These are phyloP conservation scores for Vachellia pachyceras DNA, from an alignment of 306 rosid genomes.

Conservation along the genomic window DNA sequence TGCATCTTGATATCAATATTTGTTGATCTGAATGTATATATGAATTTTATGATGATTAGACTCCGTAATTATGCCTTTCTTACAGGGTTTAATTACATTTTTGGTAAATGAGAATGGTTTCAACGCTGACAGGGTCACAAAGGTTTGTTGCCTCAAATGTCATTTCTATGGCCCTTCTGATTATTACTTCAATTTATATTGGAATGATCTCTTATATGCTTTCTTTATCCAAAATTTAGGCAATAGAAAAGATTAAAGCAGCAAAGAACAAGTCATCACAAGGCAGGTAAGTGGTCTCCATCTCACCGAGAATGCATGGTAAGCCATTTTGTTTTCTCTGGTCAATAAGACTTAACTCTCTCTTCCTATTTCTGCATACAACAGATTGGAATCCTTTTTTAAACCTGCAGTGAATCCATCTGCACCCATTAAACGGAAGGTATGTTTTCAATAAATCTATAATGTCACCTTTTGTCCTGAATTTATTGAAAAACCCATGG, in stretches of 20 bases:
- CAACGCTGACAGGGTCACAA: conserved; percentile 85
- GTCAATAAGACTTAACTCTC: conserved; percentile 28
- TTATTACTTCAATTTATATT: conserved; percentile 35
- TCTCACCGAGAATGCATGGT: conserved; percentile 15
- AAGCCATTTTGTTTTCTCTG: conserved; percentile 18
- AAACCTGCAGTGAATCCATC: conserved; percentile 73
- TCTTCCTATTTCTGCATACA: conserved; percentile 31
- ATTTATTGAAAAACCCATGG: conserved; percentile 10
- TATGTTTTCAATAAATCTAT: conserved; percentile 43
- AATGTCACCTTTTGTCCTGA: conserved; percentile 12
- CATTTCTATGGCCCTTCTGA: conserved; percentile 16
- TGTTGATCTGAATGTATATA: not conserved
- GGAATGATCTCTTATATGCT: conserved; percentile 30
- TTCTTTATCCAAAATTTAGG: conserved; percentile 56
- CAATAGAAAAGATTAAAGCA: conserved; percentile 93
- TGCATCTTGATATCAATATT: not conserved
- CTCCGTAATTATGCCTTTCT: conserved; percentile 37
- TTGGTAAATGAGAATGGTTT: conserved; percentile 96
- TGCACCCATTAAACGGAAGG: conserved; percentile 87
- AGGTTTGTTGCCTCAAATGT: conserved; percentile 54
- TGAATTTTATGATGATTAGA: not conserved
- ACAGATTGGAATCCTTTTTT: conserved; percentile 90
- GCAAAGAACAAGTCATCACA: conserved; percentile 94
- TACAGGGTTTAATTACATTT: conserved; percentile 79
- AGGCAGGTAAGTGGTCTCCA: conserved; percentile 73